Evolutionary conservation across 192 early-diverging fungal species (phyloP), one percentile per base, ranked within the genome.

Genomic region (Backusella morwellensis): DNA sequence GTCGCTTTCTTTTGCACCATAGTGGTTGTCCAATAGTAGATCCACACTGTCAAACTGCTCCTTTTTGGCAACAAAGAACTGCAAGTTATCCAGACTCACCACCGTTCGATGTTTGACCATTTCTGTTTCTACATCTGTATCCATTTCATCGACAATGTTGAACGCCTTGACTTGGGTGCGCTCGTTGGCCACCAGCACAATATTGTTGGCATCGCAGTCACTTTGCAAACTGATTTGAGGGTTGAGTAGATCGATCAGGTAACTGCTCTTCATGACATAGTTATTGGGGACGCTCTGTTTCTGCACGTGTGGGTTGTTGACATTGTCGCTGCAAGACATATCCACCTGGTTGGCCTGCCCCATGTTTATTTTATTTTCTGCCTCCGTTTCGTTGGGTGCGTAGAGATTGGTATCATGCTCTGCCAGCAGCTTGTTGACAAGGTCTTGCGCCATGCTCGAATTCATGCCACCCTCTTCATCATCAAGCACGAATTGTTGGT

Each of bases 141-240:
- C 86, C 59, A 83, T 81, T 35, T 82, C 78, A 66, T 93, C 91
- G n/a, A 91, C 36, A 59, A 94, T 87, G 19, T 75, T 76, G 41
- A 92, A 78, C 0, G 78, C 83, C 67, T 88, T 90, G 26, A 92
- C 63, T 42, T 91, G 86, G 69, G 89, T 90, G 12, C 85, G 84
- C 70, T 91, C 87, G 11, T 89, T 87, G 1, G 85, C 86, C 44
- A 83, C 67, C 1, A 94, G 75, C 1, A 94, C 83, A 29, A 91
- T 85, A 0, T 86, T 77, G 50, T 87, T 76, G 6, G 86, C 80
- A 41, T 89, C 73, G 32, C 73, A 75, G 12, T 85, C 84, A 42
- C 88, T 87, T 75, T 93, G 90, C 14, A 94, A 84, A 76, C 87
- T 92, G 47, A 94, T 86, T 78, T 94, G 92, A 3, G 93, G 91